phyloP scores from a whole-genome alignment of 2,329 filamentous ascomycete species.

The Pezicula rhizophila region DNA sequence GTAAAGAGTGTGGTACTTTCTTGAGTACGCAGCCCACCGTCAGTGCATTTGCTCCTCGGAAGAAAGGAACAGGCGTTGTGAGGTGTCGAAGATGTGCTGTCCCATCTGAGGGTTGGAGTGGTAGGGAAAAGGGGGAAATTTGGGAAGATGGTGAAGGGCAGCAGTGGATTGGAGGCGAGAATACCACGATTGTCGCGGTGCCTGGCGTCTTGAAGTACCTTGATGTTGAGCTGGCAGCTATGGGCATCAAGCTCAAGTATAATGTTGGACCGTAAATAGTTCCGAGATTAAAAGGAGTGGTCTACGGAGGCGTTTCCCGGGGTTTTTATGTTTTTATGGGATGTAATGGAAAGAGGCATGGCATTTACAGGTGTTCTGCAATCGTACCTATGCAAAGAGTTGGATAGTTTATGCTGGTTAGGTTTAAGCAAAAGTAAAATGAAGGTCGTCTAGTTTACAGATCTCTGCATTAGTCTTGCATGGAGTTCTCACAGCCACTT shows the following conservation, averaged over 20 bases:
- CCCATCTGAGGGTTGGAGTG: slow-evolving; percentile 27
- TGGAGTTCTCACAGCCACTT: too few species aligned
- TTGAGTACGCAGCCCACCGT: slow-evolving; percentile 79
- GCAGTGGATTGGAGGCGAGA: slow-evolving; percentile 80
- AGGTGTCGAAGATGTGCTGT: slow-evolving; percentile 73
- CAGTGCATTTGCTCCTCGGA: slow-evolving; percentile 57
- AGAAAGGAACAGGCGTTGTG: slow-evolving; percentile 61
- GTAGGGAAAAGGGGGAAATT: slow-evolving; percentile 56
- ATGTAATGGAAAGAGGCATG: not conserved
- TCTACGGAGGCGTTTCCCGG: too few species aligned
- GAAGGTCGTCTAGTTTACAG: too few species aligned
- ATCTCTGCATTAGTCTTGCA: too few species aligned
- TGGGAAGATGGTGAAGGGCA: slow-evolving; percentile 90
- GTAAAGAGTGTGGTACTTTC: slow-evolving; percentile 84
- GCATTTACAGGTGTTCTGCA: not conserved
- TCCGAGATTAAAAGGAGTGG: too few species aligned
- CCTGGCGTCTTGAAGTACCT: slow-evolving; percentile 89
- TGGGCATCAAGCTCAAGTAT: slow-evolving; percentile 95
- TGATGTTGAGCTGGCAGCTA: slow-evolving; percentile 90
- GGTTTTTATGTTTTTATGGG: not conserved
- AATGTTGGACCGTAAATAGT: slow-evolving; percentile 47
- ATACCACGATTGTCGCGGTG: slow-evolving; percentile 87
- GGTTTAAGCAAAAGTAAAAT: too few species aligned
- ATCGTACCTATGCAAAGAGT: not conserved
- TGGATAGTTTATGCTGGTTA: too few species aligned